Conservation (phyloP, 306 rosid genomes). For the Cucurbita argyrosperma region DNA sequence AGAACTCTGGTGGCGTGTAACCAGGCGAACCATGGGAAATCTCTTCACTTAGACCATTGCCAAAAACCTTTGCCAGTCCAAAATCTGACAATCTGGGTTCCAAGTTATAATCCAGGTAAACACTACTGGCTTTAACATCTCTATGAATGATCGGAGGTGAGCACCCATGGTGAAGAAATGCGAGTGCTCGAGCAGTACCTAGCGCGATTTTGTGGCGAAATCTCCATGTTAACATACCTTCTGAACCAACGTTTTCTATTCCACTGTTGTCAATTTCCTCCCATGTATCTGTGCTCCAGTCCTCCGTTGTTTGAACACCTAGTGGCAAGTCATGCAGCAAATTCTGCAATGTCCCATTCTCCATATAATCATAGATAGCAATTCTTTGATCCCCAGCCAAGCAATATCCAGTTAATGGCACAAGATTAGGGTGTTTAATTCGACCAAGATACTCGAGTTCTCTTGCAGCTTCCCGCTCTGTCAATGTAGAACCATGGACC, state of each 20-base stretch:
- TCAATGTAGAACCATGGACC: conserved; percentile 81
- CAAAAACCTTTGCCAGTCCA: conserved; percentile 82
- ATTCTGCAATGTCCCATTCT: conserved; percentile 91
- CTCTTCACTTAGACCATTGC: conserved; percentile 72
- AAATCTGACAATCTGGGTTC: conserved; percentile 94
- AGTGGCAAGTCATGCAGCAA: conserved; percentile 90
- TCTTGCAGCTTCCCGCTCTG: conserved; percentile 82
- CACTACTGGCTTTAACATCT: conserved; percentile 88
- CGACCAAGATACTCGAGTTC: conserved; percentile 93
- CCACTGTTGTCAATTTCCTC: conserved; percentile 53
- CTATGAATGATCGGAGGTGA: conserved; percentile 90
- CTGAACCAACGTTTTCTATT: conserved; percentile 65
- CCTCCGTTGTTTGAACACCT: conserved; percentile 77
- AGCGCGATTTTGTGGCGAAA: conserved; percentile 88
- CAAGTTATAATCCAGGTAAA: conserved; percentile 70
- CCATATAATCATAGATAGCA: conserved; percentile 96
- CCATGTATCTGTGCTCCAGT: conserved; percentile 96
- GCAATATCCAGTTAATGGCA: conserved; percentile 90
- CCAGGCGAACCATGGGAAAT: conserved; percentile 62
- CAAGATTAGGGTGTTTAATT: conserved; percentile 93
- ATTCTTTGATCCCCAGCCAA: conserved; percentile 95
- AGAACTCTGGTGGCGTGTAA: conserved; percentile 77
- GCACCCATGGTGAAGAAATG: conserved; percentile 96
- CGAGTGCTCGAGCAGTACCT: conserved; percentile 88
- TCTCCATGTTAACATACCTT: conserved; percentile 70